Conservation (phyloP, 1,284 basidiomycete genomes). For the Cryptococcus sp. region DNA sequence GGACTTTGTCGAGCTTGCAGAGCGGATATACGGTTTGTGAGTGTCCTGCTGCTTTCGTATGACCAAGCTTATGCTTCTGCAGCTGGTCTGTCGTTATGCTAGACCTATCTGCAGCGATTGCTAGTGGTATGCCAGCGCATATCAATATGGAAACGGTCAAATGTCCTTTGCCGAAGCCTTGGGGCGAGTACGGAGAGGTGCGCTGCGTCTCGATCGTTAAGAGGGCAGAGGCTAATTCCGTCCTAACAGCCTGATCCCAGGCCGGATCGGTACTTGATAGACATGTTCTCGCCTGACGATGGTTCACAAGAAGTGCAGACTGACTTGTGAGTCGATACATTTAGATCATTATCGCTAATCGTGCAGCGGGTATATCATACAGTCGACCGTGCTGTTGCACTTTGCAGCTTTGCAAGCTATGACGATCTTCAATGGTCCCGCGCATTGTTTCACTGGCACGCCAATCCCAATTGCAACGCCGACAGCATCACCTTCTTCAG, state of each 20-base stretch:
- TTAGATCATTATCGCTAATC: not conserved
- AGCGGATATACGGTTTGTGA: slow-evolving; percentile 27
- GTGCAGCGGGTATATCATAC: slow-evolving; percentile 11
- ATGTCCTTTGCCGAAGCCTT: slow-evolving; percentile 21
- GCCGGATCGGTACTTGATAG: slow-evolving; percentile 10
- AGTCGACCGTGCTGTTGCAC: slow-evolving; percentile 9
- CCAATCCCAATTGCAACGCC: too few species aligned
- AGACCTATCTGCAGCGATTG: slow-evolving; percentile 13
- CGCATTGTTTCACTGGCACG: too few species aligned
- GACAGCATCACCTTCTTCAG: too few species aligned
- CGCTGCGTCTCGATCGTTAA: not conserved
- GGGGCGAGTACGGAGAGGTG: slow-evolving; percentile 17
- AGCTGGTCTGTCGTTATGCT: slow-evolving; percentile 25
- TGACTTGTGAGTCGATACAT: slow-evolving; percentile 7
- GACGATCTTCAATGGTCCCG: too few species aligned
- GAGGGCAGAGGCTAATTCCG: not conserved
- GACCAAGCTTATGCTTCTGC: not conserved
- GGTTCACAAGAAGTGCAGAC: not conserved
- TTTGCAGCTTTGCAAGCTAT: not conserved
- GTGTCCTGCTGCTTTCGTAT: not conserved
- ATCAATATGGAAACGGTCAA: slow-evolving; percentile 9
- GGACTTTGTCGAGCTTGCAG: slow-evolving; percentile 19
- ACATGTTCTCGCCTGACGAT: not conserved
- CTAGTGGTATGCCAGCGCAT: slow-evolving; percentile 10
- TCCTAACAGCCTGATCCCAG: too few species aligned